These are phyloP conservation scores for Hapsidospora chrysogenum DNA, from an alignment of 495 filamentous ascomycete genomes.

Conservation along the genomic window DNA sequence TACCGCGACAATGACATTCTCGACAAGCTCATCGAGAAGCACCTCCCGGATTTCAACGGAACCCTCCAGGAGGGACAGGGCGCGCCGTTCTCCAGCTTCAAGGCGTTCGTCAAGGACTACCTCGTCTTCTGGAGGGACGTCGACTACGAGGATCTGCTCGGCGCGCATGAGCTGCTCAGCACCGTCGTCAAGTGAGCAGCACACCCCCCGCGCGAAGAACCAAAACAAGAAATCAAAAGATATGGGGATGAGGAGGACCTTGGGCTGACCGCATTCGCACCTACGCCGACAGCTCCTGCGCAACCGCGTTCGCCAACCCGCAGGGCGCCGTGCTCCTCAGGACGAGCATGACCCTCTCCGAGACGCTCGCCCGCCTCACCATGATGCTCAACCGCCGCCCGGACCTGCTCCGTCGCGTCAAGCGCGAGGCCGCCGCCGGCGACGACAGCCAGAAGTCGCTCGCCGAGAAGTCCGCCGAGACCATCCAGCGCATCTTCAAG, in stretches of 20 bases:
- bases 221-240: neutral
- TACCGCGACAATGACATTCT: slow-evolving; percentile 38
- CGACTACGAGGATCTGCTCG: slow-evolving; percentile 53
- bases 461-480: slow-evolving; percentile 70
- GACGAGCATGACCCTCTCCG: slow-evolving; percentile 59
- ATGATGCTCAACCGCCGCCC: slow-evolving; percentile 65
- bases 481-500: slow-evolving; percentile 78
- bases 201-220: neutral
- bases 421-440: slow-evolving; percentile 31
- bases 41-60: slow-evolving; percentile 33
- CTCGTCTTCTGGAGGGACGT: slow-evolving; percentile 65
- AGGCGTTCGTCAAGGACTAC: slow-evolving; percentile 62
- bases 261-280: neutral
- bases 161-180: slow-evolving; percentile 58
- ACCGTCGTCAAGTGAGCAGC: slow-evolving; percentile 48
- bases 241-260: neutral
- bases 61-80: slow-evolving; percentile 28
- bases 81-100: slow-evolving; percentile 56
- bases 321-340: slow-evolving; percentile 64
- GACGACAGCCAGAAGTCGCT: slow-evolving; percentile 52
- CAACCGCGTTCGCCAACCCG: slow-evolving; percentile 63
- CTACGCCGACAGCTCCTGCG: slow-evolving; percentile 42
- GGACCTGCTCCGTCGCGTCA: slow-evolving; percentile 44
- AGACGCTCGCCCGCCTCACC: slow-evolving; percentile 59
- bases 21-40: slow-evolving; percentile 41